phyloP scores from a whole-genome alignment of 306 rosid species.

The Hippophae gyantsensis region DNA sequence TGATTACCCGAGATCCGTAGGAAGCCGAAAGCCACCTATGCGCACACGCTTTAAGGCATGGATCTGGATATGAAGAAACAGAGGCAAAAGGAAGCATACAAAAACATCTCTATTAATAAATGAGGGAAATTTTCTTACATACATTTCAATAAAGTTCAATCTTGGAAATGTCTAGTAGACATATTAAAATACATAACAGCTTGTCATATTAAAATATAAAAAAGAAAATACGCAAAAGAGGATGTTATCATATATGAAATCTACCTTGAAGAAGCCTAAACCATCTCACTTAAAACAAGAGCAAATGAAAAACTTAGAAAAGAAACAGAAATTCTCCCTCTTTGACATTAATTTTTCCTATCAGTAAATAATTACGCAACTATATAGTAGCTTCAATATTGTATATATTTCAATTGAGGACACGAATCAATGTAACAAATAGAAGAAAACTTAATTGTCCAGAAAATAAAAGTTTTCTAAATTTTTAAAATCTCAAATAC shows the following conservation, averaged over 20 bases:
- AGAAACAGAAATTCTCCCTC: background rate
- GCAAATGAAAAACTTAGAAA: background rate
- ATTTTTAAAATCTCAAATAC: constrained; percentile 1
- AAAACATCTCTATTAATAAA: background rate
- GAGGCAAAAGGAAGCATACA: background rate
- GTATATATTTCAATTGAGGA: background rate
- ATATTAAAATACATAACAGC: background rate
- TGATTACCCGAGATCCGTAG: constrained; percentile 77
- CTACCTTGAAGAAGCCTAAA: background rate
- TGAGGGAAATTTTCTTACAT: background rate
- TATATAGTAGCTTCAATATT: background rate
- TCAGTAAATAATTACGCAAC: background rate
- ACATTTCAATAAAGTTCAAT: background rate
- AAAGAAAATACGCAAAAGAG: background rate
- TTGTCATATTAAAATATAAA: background rate
- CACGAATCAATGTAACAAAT: background rate
- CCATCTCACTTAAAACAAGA: background rate
- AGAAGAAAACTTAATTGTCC: too few relatives aligned
- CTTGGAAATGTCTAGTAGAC: background rate
- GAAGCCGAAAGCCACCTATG: constrained; percentile 77
- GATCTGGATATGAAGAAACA: constrained; percentile 42
- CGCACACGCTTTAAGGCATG: constrained; percentile 81
- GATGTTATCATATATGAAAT: background rate
- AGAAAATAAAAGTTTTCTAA: constrained; percentile 1
- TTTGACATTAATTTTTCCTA: background rate